Conservation (phyloP, 2,329 filamentous ascomycete genomes). For the Rutstroemia sp. region DNA sequence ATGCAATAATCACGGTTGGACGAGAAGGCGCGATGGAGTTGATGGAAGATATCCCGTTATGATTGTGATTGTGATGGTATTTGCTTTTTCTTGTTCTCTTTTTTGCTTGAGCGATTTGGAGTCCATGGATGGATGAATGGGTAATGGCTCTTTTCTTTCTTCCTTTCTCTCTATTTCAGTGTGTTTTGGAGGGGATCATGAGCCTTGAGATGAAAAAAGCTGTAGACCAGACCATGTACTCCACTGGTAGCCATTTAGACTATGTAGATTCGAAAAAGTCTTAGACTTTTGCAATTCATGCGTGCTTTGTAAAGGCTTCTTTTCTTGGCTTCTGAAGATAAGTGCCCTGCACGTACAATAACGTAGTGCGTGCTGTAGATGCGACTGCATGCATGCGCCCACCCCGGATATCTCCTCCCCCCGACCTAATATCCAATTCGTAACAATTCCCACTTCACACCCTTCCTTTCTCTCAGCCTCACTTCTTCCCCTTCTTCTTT, state of each 20-base stretch:
- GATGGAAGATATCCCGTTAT: slow-evolving; percentile 64
- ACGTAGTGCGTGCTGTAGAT: no score
- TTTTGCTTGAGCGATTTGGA: neutral
- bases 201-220: neutral
- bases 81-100: neutral
- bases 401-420: neutral
- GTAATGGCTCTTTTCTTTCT: neutral
- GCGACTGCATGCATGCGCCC: neutral
- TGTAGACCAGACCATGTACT: neutral
- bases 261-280: neutral
- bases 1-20: slow-evolving; percentile 64
- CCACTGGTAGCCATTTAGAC: neutral
- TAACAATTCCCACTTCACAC: neutral
- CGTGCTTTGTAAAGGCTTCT: neutral
- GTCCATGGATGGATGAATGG: neutral
- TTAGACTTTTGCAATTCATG: neutral
- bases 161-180: neutral
- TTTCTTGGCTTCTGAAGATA: neutral
- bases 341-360: no score
- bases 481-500: slow-evolving; percentile 31
- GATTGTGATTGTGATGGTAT: slow-evolving; percentile 14
- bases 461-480: neutral
- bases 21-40: slow-evolving; percentile 46
- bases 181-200: no score
- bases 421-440: neutral